phyloP scores from a whole-genome alignment of 805 yeast genomes.

The Ogataea methanolica region DNA sequence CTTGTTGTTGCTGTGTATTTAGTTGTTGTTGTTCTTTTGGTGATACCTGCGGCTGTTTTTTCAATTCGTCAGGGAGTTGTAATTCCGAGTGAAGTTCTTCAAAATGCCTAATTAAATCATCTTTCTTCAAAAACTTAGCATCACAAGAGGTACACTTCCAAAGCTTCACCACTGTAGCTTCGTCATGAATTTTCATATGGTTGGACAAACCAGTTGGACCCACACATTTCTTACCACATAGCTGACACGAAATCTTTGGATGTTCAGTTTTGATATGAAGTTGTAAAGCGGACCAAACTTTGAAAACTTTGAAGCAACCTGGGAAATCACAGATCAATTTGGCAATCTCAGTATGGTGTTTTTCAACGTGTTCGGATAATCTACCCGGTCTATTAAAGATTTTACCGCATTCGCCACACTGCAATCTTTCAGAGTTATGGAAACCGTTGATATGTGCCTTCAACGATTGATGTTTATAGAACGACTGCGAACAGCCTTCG shows the following conservation, averaged over 20 bases:
- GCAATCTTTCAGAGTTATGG: conserved; percentile 51
- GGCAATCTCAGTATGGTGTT: conserved; percentile 51
- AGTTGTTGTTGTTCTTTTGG: not conserved
- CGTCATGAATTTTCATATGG: conserved; percentile 73
- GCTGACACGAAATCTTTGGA: conserved; percentile 57
- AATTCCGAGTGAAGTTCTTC: conserved; percentile 33
- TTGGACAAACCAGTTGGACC: conserved; percentile 65
- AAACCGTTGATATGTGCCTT: conserved; percentile 63
- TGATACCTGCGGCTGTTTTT: not conserved
- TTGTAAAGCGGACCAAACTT: conserved; percentile 71
- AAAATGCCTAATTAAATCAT: conserved; percentile 55
- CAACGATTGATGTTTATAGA: conserved; percentile 71
- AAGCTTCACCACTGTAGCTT: conserved; percentile 41
- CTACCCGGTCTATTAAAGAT: conserved; percentile 60
- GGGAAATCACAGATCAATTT: conserved; percentile 56
- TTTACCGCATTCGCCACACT: conserved; percentile 61
- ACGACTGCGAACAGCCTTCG: conserved; percentile 61
- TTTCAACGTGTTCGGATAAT: conserved; percentile 60
- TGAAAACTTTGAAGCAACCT: conserved; percentile 56
- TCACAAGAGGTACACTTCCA: conserved; percentile 66
- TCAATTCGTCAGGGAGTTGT: conserved; percentile 12
- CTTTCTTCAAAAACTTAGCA: conserved; percentile 48
- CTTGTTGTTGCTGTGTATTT: not conserved
- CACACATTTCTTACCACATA: conserved; percentile 69
- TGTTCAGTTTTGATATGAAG: conserved; percentile 68